Base-by-base conservation (phyloP, 129 eudicot genomes). In the Deinandra increscens region DNA sequence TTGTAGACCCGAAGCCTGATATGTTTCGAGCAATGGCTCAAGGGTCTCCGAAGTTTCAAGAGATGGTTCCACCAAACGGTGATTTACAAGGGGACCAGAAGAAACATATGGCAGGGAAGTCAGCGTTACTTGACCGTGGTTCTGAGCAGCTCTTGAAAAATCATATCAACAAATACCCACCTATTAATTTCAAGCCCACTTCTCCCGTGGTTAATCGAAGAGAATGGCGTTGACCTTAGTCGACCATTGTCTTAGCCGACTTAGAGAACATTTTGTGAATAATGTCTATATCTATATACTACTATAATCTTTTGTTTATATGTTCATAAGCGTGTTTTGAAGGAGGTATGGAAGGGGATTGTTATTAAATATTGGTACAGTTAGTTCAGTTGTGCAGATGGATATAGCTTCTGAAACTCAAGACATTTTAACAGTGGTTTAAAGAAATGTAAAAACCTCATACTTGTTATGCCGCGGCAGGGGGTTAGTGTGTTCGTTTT, bases 111-210 rank as follows among this genome's bases (percentile, higher is more conserved):
- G 64, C 12, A 26, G 78, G 78, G 29, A 78, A 77, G 73, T 78
- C 79, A 0, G 81, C 76, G 51, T 66, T 84, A 54, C 88, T 83
- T 22, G 82, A 89, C 64, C 86, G 83, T 0, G 84, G 86, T 26
- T 81, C 93, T 7, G 88, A 82, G 66, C 90, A 68, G 78, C 84
- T 80, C 41, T 33, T 82, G 42, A 69, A 84, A 56, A 87, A 89
- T 26, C 92, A 76, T 20, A 80, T 69, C 46, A 89, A 80, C 54
- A 68, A 68, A 44, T 84, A 81, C 34, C 87, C 80, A 4, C 45
- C 74, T 4, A 33, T 81, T 39, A 82, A 86, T 54, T 80, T 85
- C 34, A 72, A 73, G 34, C 88, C 88, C 33, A 22, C 67, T n/a
- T 80, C 86, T 5, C 74, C 85, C 0, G 67, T 68, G 51, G 74